Base-by-base conservation (phyloP, 345 rosid species). In the Viola odorata region DNA sequence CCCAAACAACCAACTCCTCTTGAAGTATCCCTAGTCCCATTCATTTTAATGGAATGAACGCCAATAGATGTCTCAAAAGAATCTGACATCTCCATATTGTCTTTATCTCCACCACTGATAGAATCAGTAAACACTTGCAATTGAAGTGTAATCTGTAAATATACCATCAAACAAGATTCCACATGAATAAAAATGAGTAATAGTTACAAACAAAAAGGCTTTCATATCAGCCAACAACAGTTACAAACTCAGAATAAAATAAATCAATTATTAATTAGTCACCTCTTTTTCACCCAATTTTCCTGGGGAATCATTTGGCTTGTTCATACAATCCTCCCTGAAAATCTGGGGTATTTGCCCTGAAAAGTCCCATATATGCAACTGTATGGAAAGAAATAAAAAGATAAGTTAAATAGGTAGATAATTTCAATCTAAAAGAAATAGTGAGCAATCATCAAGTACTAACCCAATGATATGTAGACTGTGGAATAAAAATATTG, bases 311-410 rank as follows among this genome's bases (percentile, higher is more conserved):
- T 47, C 44, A 41, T 82, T 75, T 12, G 57, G 63, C 58, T 77
- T 65, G 62, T 71, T 82, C 69, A 63, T 71, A 72, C 66, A 66
- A 54, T 83, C 88, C 50, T 77, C 79, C 64, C 69, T 54, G 60
- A 81, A 80, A 77, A 70, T 76, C 59, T 82, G 75, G 53, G 81
- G 70, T 61, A 88, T 86, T 75, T 82, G 95, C 58, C 96, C 89
- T 50, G 91, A 94, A 75, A 85, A 85, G 70, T 94, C 99, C 96
- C 99, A 88, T 37, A 94, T 94, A 45, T 82, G 89, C 64, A 87
- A 32, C 97, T 94, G 86, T 56, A 65, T 52, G 73, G 64, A 14
- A 73, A 56, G 74, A 15, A 57, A 55, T 55, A 44, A 37, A 51
- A 52, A 14, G 47, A 61, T 12, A 37, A 55, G 51, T 67, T 37